A percentile compares a stretch with the other conserved stretches of the same genome.
These are phyloP conservation scores for Inonotus hispidus DNA, from an alignment of 1,284 basidiomycete species.

Conservation along the genomic window DNA sequence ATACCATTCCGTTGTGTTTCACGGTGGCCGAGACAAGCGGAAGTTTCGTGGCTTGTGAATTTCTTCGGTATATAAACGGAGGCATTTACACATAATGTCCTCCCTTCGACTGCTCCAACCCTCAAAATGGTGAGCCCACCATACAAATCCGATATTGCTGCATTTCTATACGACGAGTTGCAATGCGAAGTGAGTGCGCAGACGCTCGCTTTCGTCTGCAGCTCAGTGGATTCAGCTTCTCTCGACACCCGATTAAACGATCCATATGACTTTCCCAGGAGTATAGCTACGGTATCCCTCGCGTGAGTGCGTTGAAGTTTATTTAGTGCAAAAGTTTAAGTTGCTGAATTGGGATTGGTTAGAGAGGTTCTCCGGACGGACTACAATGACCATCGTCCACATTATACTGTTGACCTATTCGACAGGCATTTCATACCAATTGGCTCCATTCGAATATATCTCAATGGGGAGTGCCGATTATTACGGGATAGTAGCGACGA, in stretches of 20 bases:
- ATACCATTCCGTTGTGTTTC: conserved; percentile 1
- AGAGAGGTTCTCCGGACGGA: background rate
- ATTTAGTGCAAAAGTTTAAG: too few relatives aligned
- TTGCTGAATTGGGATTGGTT: too few relatives aligned
- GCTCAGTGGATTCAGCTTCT: background rate
- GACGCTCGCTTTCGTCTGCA: background rate
- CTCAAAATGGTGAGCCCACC: background rate
- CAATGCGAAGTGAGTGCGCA: background rate
- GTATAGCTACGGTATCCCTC: background rate
- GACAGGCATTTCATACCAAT: background rate
- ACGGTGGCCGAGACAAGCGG: conserved; percentile 2
- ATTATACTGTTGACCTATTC: conserved; percentile 2
- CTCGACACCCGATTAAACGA: background rate
- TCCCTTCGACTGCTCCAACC: background rate
- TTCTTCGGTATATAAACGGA: background rate
- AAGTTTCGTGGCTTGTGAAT: background rate
- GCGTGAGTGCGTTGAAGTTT: too few relatives aligned
- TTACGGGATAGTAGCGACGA: background rate
- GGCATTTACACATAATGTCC: background rate
- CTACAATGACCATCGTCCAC: background rate
- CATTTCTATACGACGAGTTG: background rate
- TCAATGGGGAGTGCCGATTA: background rate
- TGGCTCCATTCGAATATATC: background rate
- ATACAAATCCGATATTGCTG: background rate
- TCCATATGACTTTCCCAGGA: background rate